phyloP scores from a whole-genome alignment of 2,329 filamentous ascomycete species.

The Alternaria dauci region DNA sequence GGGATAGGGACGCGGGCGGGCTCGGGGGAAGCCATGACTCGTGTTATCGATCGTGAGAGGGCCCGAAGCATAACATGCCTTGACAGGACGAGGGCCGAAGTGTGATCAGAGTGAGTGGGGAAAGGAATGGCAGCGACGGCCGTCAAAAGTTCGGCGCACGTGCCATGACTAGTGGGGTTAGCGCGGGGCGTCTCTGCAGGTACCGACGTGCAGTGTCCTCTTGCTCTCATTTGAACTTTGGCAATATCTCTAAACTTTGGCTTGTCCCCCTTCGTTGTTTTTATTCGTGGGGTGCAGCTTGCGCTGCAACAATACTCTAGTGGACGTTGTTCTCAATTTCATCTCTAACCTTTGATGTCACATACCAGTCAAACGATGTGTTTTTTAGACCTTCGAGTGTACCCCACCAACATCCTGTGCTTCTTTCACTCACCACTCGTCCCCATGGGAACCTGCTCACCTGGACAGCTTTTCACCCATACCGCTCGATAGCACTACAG shows the following conservation, averaged over 20 bases:
- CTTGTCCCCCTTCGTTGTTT: too few species aligned
- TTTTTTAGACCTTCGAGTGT: too few species aligned
- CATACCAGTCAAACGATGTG: not conserved
- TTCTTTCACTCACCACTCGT: too few species aligned
- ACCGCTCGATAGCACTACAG: too few species aligned
- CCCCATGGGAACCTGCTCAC: too few species aligned
- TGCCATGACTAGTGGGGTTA: constrained; percentile 13
- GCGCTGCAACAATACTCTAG: too few species aligned
- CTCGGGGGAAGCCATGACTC: constrained; percentile 41
- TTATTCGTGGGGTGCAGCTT: too few species aligned
- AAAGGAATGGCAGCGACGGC: constrained; percentile 3
- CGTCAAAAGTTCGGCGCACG: constrained; percentile 22
- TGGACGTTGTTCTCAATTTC: too few species aligned
- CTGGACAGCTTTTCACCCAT: too few species aligned
- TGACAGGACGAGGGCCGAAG: not conserved
- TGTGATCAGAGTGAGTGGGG: constrained; percentile 5
- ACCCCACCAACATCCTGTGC: too few species aligned
- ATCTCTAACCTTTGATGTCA: not conserved
- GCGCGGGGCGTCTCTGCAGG: constrained; percentile 6
- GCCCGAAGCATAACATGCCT: constrained; percentile 53
- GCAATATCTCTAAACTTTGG: not conserved
- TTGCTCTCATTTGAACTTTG: not conserved
- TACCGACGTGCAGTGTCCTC: not conserved
- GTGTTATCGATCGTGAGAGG: constrained; percentile 37
- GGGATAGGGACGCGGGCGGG: constrained; percentile 80